Conservation (phyloP, 2,329 filamentous ascomycete genomes). For the Fusarium sp. region DNA sequence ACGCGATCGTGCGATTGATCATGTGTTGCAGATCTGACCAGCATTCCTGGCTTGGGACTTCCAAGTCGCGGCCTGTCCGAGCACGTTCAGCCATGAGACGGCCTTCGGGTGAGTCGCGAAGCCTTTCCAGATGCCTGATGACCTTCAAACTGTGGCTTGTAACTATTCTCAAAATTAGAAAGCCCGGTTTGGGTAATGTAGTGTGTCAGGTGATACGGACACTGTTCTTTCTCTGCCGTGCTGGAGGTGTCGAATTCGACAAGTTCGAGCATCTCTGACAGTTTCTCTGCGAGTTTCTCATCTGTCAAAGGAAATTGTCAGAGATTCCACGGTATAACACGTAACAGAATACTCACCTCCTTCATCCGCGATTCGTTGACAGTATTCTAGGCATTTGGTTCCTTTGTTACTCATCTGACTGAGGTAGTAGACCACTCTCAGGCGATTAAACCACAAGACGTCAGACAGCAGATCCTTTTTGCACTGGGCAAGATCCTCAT, state of each 20-base stretch:
- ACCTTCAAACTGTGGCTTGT: not conserved
- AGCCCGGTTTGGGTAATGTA: not conserved
- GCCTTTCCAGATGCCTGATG: not conserved
- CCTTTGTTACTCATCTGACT: not conserved
- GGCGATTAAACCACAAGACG: constrained; percentile 26
- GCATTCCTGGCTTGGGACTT: constrained; percentile 19
- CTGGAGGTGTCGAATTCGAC: not conserved
- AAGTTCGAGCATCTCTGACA: not conserved
- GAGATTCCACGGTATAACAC: not conserved
- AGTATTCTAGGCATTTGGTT: not conserved
- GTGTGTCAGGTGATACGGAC: not conserved
- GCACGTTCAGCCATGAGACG: constrained; percentile 16
- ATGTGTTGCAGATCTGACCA: constrained; percentile 46
- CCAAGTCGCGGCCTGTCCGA: constrained; percentile 8
- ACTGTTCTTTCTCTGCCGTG: not conserved
- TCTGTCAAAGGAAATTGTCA: not conserved
- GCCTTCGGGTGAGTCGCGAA: constrained; percentile 1
- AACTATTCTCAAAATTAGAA: not conserved
- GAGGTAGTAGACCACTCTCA: constrained; percentile 20
- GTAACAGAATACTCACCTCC: not conserved
- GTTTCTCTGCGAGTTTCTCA: not conserved
- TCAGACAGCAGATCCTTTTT: constrained; percentile 7
- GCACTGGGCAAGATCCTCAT: not conserved
- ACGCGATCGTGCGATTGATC: constrained; percentile 37
- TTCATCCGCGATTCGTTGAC: not conserved